Evolutionary conservation across 2,329 filamentous ascomycete genomes (phyloP), one percentile per base, ranked within the genome.

Genomic region (Myotisia sp.): DNA sequence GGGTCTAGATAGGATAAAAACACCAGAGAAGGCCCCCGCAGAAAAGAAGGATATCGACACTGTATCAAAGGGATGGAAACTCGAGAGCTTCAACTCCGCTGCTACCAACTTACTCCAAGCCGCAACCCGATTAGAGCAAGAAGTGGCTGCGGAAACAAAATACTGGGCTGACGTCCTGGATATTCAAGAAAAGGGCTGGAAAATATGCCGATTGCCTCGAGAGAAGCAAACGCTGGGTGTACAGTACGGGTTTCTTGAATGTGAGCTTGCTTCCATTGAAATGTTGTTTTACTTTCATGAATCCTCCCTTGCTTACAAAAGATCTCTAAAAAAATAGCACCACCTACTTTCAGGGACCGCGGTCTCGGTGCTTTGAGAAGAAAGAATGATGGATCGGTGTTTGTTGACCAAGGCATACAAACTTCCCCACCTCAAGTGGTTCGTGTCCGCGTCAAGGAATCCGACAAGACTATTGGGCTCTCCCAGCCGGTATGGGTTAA

Each of bases 161-260:
- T 98, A 92, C 55, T 98, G 90, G 90, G 71, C 79, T 36, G 79
- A 92, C 47, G 71, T 95, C 2, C 62, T 92, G 29, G 72, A 75
- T 6, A 75, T 95, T 28, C 84, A 79, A 43, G 73, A 84, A 44
- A 77, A 76, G 36, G 85, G 86, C 3, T 98, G 90, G 87, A 77
- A 80, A 13, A 64, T 95, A 12, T 87, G 79, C 45, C 71, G 79
- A 31, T 63, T 90, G 26, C 83, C 84, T 0, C 65, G 75, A 5
- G 76, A 87, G 45, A 67, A 68, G 32, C 74, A 82, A 45, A 76
- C 75, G 0, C 65, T 95, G 32, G 85, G 79, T 13, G 87, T 95
- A 22, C 76, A 81, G 42, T 94, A 87, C 56, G 90, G 87, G 5
- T 92, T 92, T 50, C 69, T 79, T 8, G 87, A 94, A 62, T 70